Conservation (phyloP, 495 filamentous ascomycete genomes). For the Peziza echinospora region DNA sequence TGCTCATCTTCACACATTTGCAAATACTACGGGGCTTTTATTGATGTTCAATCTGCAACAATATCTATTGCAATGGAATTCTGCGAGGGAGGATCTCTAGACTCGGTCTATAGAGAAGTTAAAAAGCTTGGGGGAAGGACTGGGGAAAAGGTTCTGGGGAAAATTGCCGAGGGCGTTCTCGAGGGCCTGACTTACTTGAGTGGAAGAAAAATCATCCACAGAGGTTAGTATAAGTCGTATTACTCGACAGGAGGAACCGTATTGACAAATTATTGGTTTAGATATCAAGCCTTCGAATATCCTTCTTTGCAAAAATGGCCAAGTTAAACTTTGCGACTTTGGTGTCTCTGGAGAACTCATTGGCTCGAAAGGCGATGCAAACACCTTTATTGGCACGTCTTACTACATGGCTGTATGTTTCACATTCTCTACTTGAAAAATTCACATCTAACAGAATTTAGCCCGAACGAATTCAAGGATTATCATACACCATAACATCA, state of each 20-base stretch:
- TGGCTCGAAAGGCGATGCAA: slow-evolving; percentile 92
- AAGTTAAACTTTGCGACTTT: slow-evolving; percentile 96
- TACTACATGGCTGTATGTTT: slow-evolving; percentile 73
- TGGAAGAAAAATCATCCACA: slow-evolving; percentile 87
- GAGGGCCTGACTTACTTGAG: slow-evolving; percentile 93
- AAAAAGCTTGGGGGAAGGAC: slow-evolving; percentile 85
- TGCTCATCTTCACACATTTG: slow-evolving; percentile 89
- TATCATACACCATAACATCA: slow-evolving; percentile 93
- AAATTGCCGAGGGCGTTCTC: slow-evolving; percentile 86
- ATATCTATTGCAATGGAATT: slow-evolving; percentile 99
- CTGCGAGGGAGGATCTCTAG: slow-evolving; percentile 85
- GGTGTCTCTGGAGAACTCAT: slow-evolving; percentile 85
- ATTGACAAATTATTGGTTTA: slow-evolving; percentile 7
- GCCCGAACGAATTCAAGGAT: slow-evolving; percentile 87
- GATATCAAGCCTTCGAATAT: slow-evolving; percentile 99
- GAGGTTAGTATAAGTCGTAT: slow-evolving; percentile 27
- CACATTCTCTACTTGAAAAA: not conserved
- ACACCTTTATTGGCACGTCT: slow-evolving; percentile 95
- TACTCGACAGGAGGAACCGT: not conserved
- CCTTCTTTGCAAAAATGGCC: slow-evolving; percentile 71
- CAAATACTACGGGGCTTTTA: slow-evolving; percentile 88
- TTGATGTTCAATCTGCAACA: slow-evolving; percentile 76
- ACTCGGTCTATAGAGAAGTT: slow-evolving; percentile 91
- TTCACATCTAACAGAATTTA: slow-evolving; percentile 6
- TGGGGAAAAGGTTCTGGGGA: slow-evolving; percentile 94